Base-by-base conservation (phyloP, 371 early-diverging fungal genomes). In the Paraphysoderma sedebokerense region DNA sequence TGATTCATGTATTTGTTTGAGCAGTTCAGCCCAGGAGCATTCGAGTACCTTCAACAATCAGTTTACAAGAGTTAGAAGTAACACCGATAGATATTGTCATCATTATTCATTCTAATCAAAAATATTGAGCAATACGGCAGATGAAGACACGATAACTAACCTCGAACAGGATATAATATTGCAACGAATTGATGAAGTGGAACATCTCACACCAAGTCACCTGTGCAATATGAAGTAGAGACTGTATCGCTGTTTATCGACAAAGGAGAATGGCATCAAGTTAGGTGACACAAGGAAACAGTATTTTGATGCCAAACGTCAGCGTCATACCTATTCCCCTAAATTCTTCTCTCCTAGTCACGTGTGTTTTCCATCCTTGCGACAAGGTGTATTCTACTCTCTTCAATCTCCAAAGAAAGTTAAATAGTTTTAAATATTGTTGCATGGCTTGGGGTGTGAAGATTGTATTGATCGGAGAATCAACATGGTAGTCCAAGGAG, bases 131-230 rank as follows among this genome's bases (percentile, higher is more conserved):
- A 23, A 9, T 32, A 8, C 1, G 44, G 15, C 1, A 37, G 2
- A 42, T 22, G 5, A 37, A 17, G 20, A 15, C 6, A 44, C 32
- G 17, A 41, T 30, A n/a, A 75, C 81, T n/a, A 8, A 87, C 87
- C 61, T 86, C 87, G 53, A 82, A 86, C 33, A 77, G 56, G 8
- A 81, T 65, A 54, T 82, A 90, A 54, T 88, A 87, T 61, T 92
- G 92, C 46, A 92, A 62, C 56, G 93, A 91, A 53, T 79, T 74
- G 23, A 86, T 69, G 61, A 92, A 95, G 57, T 96, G 97, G 26
- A 84, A 70, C 95, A 96, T 96, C 53, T 87, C 79, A 24, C 70
- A 67, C 52, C 81, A 72, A 1, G 77, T 64, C 32, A 85, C 56
- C 46, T 80, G 67, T 44, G 79, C 70, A 35, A 60, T 56, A 20